Evolutionary conservation across 2,329 filamentous ascomycete genomes (phyloP).

Genomic region (Pestalotiopsis fici): DNA sequence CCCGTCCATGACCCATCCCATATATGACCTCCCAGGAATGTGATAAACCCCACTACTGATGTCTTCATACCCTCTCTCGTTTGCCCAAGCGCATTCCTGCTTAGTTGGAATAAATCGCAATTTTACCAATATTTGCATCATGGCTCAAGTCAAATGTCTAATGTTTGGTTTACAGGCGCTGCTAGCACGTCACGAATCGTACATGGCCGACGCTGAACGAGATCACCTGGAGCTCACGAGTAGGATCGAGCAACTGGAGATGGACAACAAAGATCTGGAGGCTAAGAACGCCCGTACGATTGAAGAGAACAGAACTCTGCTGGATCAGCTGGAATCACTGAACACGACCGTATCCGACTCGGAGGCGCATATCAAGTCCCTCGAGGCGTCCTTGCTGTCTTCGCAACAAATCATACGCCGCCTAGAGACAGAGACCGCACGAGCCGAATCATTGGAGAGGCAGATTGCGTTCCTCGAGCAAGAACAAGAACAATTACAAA

Average conservation of each 20-base stretch:
- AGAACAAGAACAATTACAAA: slow-evolving; percentile 75
- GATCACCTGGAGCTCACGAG: slow-evolving; percentile 73
- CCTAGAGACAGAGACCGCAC: slow-evolving; percentile 71
- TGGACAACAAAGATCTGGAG: slow-evolving; percentile 73
- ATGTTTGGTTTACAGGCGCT: slow-evolving; percentile 81
- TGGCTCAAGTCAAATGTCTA: slow-evolving; percentile 54
- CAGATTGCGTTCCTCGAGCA: slow-evolving; percentile 79
- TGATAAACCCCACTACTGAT: background rate
- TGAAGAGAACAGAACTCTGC: slow-evolving; percentile 78
- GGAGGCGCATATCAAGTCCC: slow-evolving; percentile 74
- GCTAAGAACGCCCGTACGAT: slow-evolving; percentile 74
- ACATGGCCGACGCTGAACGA: slow-evolving; percentile 88
- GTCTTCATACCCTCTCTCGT: slow-evolving; percentile 14
- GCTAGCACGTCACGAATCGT: slow-evolving; percentile 88
- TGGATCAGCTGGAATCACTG: slow-evolving; percentile 82
- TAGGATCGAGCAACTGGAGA: slow-evolving; percentile 76
- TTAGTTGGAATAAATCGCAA: slow-evolving; percentile 1
- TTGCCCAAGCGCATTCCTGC: slow-evolving; percentile 13
- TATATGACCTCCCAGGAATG: background rate
- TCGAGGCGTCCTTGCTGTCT: slow-evolving; percentile 75
- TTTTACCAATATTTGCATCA: slow-evolving; percentile 7
- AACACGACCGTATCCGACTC: slow-evolving; percentile 80
- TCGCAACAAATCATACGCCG: slow-evolving; percentile 77
- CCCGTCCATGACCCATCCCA: background rate
- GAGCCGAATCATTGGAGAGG: slow-evolving; percentile 77